Evolutionary conservation across 2,329 filamentous ascomycete genomes (phyloP).

Genomic region (Mollisiaceae sp.): DNA sequence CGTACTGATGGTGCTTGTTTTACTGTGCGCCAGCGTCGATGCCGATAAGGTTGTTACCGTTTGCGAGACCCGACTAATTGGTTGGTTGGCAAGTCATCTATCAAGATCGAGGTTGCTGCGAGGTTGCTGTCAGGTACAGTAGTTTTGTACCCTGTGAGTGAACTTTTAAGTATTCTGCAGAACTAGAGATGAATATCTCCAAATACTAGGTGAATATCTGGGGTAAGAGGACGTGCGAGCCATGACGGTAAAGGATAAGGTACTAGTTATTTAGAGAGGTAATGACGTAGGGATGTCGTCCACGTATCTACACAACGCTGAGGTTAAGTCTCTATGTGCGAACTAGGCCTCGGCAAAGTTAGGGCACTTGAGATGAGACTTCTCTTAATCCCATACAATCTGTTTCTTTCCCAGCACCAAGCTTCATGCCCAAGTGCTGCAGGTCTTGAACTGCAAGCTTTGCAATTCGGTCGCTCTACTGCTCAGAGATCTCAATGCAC

Average conservation of each 20-base stretch:
- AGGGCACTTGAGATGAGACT: background rate
- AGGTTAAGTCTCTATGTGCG: background rate
- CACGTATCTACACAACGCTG: too few relatives aligned
- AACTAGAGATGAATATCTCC: background rate
- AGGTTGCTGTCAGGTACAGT: too few relatives aligned
- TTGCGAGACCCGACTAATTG: too few relatives aligned
- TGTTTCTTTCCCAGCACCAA: background rate
- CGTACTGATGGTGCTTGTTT: background rate
- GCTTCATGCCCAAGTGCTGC: background rate
- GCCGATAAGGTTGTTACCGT: too few relatives aligned
- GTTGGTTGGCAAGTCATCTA: too few relatives aligned
- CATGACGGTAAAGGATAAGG: background rate
- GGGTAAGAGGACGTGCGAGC: background rate
- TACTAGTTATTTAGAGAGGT: too few relatives aligned
- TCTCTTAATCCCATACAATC: too few relatives aligned
- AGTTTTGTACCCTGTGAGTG: too few relatives aligned
- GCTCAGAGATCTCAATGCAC: constrained; percentile 10
- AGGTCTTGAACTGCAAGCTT: background rate
- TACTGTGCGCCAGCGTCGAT: background rate
- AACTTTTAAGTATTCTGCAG: too few relatives aligned
- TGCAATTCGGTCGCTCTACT: background rate
- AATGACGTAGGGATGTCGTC: background rate
- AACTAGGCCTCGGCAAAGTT: background rate
- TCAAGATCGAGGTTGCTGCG: too few relatives aligned
- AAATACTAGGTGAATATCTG: background rate